Evolutionary conservation across 331 rosid species (phyloP).

Genomic region (Acacia concinna): DNA sequence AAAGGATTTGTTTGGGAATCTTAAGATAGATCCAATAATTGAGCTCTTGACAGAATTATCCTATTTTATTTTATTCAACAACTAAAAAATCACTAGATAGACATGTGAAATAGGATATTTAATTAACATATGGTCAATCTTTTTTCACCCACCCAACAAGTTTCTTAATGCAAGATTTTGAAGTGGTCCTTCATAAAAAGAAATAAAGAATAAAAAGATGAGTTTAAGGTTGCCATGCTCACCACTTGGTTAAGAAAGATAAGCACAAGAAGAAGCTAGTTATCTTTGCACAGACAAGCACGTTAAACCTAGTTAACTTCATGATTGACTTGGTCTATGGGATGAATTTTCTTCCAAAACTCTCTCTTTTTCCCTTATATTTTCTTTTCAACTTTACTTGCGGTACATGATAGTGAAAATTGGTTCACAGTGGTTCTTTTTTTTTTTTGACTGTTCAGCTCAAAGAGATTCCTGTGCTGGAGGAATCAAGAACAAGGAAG

Average conservation of each 20-base stretch:
- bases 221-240: background rate
- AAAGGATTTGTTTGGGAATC: background rate
- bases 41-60: background rate
- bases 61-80: background rate
- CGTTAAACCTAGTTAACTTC: background rate
- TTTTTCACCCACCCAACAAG: slow-evolving; percentile 37
- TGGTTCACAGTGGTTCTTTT: slow-evolving; percentile 7
- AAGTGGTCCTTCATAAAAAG: background rate
- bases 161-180: slow-evolving; percentile 10
- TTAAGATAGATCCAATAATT: background rate
- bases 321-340: background rate
- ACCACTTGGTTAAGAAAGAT: background rate
- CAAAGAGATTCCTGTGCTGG: slow-evolving; percentile 70
- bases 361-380: background rate
- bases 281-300: no score
- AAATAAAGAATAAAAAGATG: background rate
- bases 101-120: background rate
- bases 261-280: background rate
- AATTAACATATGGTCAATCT: slow-evolving; percentile 22
- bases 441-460: slow-evolving; percentile 44
- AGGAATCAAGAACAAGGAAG: slow-evolving; percentile 57
- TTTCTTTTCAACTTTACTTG: background rate
- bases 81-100: background rate
- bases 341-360: background rate
- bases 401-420: background rate